Base-by-base conservation (phyloP, 2,329 filamentous ascomycete genomes). In the Sclerotinia subarctica region DNA sequence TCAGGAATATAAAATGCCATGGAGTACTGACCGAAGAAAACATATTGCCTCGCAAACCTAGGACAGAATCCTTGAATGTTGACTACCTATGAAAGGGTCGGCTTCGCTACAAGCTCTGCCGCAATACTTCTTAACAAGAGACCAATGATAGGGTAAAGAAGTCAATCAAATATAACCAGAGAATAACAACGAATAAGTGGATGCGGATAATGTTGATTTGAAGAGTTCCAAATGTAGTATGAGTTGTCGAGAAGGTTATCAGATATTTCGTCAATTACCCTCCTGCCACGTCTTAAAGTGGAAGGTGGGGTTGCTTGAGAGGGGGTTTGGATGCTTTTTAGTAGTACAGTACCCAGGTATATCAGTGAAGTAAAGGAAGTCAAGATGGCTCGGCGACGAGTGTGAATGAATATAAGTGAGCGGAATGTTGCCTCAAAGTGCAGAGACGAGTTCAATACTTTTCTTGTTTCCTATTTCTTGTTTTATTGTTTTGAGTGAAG, bases 11-110 rank as follows among this genome's bases (percentile, higher is more conserved):
- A 49, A 32, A 53, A 44, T 35, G 44, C 35, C 24, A 66, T 60
- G 54, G 64, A 49, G 44, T 57, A 72, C 72, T 72, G 42, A 73
- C 69, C 63, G 68, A 67, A 62, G 69, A 70, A 64, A 72, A 72
- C 69, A 73, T 71, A 35, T 69, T 68, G 49, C 29, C 32, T 26
- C 26, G 5, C 64, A 57, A 60, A 53, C 67, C 62, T 68, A 49
- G 67, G 29, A 59, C 24, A 62, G 32, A 46, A 42, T 19, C 46
- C 64, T 66, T 52, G 66, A 49, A 2, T 3, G 65, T 57, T 66
- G 56, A 60, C 54, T 64, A 35, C 35, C 35, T 35, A 29, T 6
- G 17, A 66, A 51, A 44, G 15, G 54, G 64, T 66, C 66, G 63
- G 57, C 47, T 60, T 64, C 65, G 57, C 64, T 68, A 66, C 66